Evolutionary conservation across 2,329 filamentous ascomycete species (phyloP).

Genomic region (Fusarium virguliforme): DNA sequence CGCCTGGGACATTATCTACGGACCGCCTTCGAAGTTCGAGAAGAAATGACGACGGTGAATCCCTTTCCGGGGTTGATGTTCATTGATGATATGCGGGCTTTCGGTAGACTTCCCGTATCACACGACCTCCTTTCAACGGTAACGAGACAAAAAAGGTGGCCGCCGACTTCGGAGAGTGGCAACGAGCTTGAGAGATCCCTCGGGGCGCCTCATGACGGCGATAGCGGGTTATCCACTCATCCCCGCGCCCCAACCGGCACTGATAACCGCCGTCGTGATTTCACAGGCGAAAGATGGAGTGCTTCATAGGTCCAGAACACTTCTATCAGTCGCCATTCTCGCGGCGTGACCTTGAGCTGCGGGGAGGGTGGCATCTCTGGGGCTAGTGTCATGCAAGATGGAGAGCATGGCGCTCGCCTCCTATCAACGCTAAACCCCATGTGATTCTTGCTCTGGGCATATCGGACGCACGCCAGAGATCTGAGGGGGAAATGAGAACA

Average conservation of each 20-base stretch:
- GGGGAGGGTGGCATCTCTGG: background rate
- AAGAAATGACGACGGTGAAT: no score
- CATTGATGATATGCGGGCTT: background rate
- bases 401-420: slow-evolving; percentile 10
- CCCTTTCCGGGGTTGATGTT: no score
- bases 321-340: background rate
- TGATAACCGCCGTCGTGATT: background rate
- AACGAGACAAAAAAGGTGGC: background rate
- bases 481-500: background rate
- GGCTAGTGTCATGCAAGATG: slow-evolving; percentile 19
- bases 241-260: background rate
- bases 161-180: background rate
- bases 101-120: background rate
- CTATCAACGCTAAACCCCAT: slow-evolving; percentile 1
- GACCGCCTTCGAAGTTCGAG: no score
- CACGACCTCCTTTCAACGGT: background rate
- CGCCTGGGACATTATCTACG: no score
- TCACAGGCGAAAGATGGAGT: background rate
- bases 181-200: background rate
- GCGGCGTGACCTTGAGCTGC: background rate
- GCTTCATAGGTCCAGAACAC: background rate
- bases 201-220: background rate
- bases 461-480: background rate
- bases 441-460: background rate
- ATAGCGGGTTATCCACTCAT: background rate